Evolutionary conservation across 176 grass and related monocot species (phyloP), one percentile per base, ranked within the genome.

Genomic region (Zoysia pacifica): DNA sequence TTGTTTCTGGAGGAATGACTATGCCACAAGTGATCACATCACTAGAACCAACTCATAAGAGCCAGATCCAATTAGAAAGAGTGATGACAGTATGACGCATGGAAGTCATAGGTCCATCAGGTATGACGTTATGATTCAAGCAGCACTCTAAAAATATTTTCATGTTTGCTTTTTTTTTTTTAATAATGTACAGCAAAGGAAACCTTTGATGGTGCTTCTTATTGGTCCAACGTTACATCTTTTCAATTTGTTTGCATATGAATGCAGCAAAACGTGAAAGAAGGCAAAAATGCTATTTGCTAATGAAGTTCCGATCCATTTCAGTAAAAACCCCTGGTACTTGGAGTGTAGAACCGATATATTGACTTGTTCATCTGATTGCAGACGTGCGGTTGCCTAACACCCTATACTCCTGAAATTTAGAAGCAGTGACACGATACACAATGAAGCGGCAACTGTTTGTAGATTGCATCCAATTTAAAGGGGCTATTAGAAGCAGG

Each of bases 1-100:
- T 96, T 90, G 97, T 93, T 81, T 99, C 97, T 5, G 97, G 97
- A 63, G 97, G 97, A 52, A 99, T 99, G 97, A 96, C 97, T n/a
- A 99, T 96, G 97, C 97, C 97, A 1, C 84, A 96, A 79, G 80
- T 82, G 73, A 99, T 99, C 79, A 73, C 93, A 15, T 87, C 90
- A 49, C 37, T 86, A 79, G 93, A 94, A 77, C 85, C 86, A 77
- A 90, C 89, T 46, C 73, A 66, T 2, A 93, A 91, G 74, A 92
- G 53, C 69, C 89, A 94, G 83, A 85, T 91, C 68, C 89, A 72
- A 69, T 86, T 97, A 73, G 90, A 87, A 48, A 90, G 87, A 89
- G 90, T 94, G 54, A 35, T 62, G 74, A 88, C 76, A 19, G 87
- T 84, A 66, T 94, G 82, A 94, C 53, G 62, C 60, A 16, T 72